Percentiles rank a stretch among this genome's conserved stretches.
Conservation (phyloP, 495 filamentous ascomycete genomes). For the Trichodelitschia bisporula region DNA sequence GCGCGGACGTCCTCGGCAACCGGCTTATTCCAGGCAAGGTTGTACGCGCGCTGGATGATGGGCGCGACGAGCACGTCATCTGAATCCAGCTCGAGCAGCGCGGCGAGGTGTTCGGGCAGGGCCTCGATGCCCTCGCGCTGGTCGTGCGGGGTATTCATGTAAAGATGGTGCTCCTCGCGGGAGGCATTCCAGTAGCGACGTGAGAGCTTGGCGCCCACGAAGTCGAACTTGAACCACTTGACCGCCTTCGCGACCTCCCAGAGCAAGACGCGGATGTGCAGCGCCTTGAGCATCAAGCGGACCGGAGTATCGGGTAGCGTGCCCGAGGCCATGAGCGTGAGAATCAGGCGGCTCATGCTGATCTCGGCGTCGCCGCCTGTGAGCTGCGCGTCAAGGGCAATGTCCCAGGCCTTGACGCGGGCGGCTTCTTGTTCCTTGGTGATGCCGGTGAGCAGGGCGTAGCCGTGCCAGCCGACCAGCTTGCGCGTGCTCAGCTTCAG, state of each 20-base stretch:
- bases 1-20: conserved; percentile 37
- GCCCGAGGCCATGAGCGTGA: conserved; percentile 72
- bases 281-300: conserved; percentile 72
- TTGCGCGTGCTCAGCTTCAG: conserved; percentile 62
- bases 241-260: conserved; percentile 50
- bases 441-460: conserved; percentile 51
- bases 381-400: conserved; percentile 83
- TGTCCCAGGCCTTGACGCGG: conserved; percentile 78
- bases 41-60: conserved; percentile 70
- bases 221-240: conserved; percentile 32
- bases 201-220: conserved; percentile 41
- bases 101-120: conserved; percentile 50
- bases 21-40: conserved; percentile 68
- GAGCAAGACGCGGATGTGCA: conserved; percentile 71
- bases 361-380: conserved; percentile 84
- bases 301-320: conserved; percentile 67
- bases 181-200: conserved; percentile 63
- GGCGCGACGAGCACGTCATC: conserved; percentile 52
- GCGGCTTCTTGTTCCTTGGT: conserved; percentile 71
- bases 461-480: conserved; percentile 47
- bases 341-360: conserved; percentile 60
- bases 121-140: conserved; percentile 26
- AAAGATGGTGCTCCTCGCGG: conserved; percentile 23
- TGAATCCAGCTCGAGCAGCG: conserved; percentile 48
- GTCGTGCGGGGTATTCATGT: conserved; percentile 11